Evolutionary conservation across 1,284 basidiomycete genomes (phyloP).

Genomic region (Hypsizygus ulmarius): DNA sequence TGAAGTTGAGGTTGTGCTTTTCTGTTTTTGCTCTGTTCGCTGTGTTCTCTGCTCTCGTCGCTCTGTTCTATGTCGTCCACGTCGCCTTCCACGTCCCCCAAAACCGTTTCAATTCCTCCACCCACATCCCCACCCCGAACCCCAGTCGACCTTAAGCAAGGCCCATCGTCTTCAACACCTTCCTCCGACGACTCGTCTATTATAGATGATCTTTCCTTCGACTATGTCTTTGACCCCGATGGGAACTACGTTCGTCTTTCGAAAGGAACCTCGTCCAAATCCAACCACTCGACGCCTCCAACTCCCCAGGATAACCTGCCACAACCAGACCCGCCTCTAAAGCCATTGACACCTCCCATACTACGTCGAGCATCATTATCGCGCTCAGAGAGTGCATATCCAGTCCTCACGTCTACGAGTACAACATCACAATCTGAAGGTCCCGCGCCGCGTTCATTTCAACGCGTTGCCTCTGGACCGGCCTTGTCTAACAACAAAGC

Average conservation of each 20-base stretch:
- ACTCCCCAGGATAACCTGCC: conserved; percentile 36
- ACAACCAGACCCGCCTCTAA: conserved; percentile 30
- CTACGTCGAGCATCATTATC: conserved; percentile 50
- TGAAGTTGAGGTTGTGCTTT: conserved; percentile 15
- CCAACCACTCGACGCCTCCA: conserved; percentile 41
- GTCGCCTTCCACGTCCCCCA: conserved; percentile 31
- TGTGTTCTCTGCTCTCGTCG: conserved; percentile 27
- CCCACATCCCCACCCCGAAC: conserved; percentile 35
- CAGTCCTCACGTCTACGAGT: conserved; percentile 29
- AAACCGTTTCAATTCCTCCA: conserved; percentile 20
- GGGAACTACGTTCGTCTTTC: conserved; percentile 58
- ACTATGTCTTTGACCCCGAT: conserved; percentile 58
- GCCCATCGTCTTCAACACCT: conserved; percentile 36
- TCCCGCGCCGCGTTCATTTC: conserved; percentile 47
- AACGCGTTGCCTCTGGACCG: conserved; percentile 61
- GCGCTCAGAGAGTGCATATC: conserved; percentile 60
- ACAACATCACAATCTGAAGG: conserved; percentile 23
- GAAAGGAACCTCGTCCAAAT: conserved; percentile 42
- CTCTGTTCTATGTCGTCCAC: conserved; percentile 21
- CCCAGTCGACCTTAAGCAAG: conserved; percentile 29
- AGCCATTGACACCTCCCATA: conserved; percentile 32
- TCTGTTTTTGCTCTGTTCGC: conserved; percentile 25
- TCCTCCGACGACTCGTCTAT: conserved; percentile 58
- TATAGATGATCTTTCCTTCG: conserved; percentile 69
- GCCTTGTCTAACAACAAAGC: conserved; percentile 33